phyloP scores from a whole-genome alignment of 495 filamentous ascomycete genomes.

The Stereocaulon alpinum region DNA sequence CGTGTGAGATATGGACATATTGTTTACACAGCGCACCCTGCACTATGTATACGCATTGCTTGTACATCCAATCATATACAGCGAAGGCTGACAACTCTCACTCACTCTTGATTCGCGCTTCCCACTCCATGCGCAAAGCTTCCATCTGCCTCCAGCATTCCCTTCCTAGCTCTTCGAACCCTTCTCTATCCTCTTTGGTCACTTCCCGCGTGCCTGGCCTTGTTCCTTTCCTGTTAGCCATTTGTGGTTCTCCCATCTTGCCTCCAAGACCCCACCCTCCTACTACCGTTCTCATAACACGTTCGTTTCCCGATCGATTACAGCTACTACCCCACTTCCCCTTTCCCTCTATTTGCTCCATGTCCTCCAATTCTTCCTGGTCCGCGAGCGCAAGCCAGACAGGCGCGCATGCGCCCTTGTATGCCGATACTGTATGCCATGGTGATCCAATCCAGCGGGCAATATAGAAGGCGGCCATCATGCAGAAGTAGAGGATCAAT shows the following conservation, averaged over 20 bases:
- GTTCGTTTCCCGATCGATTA: conserved; percentile 45
- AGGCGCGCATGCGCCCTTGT: conserved; percentile 65
- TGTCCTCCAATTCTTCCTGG: conserved; percentile 53
- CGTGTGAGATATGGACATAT: not conserved
- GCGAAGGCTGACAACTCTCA: not conserved
- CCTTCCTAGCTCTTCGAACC: conserved; percentile 67
- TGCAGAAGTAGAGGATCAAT: conserved; percentile 51
- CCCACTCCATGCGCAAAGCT: conserved; percentile 68
- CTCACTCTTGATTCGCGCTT: conserved; percentile 41
- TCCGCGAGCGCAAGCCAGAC: conserved; percentile 68
- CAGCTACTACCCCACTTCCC: conserved; percentile 78
- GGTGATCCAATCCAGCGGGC: conserved; percentile 74
- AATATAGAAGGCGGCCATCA: conserved; percentile 55
- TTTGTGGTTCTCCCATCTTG: conserved; percentile 41
- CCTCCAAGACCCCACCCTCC: conserved; percentile 82
- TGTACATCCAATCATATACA: not conserved
- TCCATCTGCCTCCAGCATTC: conserved; percentile 80
- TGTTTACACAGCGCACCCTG: not conserved
- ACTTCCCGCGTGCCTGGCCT: conserved; percentile 45
- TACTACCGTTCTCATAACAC: conserved; percentile 61
- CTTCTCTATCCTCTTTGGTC: conserved; percentile 51
- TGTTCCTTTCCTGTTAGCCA: conserved; percentile 35
- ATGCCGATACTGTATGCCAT: conserved; percentile 68
- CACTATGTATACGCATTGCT: not conserved
- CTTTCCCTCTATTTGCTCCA: conserved; percentile 41